Evolutionary conservation across 441 rosid genomes (phyloP).

Genomic region (Isatis lusitanica): DNA sequence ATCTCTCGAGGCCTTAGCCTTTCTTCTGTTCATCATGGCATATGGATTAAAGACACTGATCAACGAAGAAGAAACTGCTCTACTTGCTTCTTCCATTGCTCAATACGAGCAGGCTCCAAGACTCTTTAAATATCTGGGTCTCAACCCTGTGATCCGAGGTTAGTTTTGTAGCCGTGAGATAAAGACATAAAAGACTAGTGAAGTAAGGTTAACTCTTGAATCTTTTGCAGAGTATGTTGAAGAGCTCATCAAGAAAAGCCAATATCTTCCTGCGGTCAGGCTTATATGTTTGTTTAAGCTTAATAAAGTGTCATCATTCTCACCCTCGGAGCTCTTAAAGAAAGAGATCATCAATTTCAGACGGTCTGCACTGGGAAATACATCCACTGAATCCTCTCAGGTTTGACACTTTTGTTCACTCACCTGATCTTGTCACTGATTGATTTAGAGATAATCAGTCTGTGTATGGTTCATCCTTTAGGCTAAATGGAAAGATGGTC

Average conservation of each 20-base stretch:
- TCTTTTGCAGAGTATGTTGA: conserved; percentile 19
- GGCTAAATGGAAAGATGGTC: conserved; percentile 20
- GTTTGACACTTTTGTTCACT: conserved; percentile 8
- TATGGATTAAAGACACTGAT: conserved; percentile 6
- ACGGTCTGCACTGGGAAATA: neutral
- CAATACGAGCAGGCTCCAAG: conserved; percentile 18
- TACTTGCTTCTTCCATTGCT: conserved; percentile 25
- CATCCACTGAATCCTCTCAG: conserved; percentile 3
- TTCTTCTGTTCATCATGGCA: conserved; percentile 30
- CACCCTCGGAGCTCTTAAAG: conserved; percentile 7
- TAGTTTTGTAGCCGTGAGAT: conserved; percentile 3
- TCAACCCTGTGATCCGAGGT: conserved; percentile 17
- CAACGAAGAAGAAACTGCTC: conserved; percentile 23
- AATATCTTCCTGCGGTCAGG: conserved; percentile 20
- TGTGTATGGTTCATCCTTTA: neutral
- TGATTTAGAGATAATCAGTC: too few relatives aligned
- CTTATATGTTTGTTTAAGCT: conserved; percentile 24
- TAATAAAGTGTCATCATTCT: neutral
- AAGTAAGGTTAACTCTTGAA: neutral
- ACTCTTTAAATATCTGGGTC: conserved; percentile 14
- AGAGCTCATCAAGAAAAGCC: conserved; percentile 1
- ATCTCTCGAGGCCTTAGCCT: conserved; percentile 24
- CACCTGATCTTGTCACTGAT: neutral
- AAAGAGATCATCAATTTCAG: conserved; percentile 24
- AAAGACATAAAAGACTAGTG: neutral